Evolutionary conservation across 345 rosid species (phyloP), one percentile per base, ranked within the genome.

Genomic region (Arabis hirsuta): DNA sequence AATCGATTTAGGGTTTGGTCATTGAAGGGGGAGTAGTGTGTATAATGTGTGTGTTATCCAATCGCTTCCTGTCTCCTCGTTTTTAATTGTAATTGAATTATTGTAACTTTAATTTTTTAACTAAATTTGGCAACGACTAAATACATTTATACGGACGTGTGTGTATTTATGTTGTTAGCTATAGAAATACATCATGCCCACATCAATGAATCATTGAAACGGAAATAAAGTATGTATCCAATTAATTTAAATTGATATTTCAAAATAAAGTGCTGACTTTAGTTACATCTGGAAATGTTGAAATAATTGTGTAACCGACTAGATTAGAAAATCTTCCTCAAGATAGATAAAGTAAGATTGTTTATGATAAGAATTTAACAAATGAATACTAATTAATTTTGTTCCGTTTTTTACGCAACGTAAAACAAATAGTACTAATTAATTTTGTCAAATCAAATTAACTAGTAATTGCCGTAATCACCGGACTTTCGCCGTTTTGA

Each of bases 1-100:
- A 22, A 45, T 24, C 41, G 65, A 76, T 16, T 69, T 76, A 76
- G 79, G 79, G 79, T 76, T 76, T 76, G 74, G 79, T n/a, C 65
- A 16, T 62, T 6, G 45, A 50, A 10, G 22, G 6, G 48, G 11
- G 63, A 57, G 63, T 74, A 67, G 3, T 22, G 1, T 54, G 9
- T 42, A 39, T 45, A 6, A 12, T 66, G 7, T 64, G 16, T 67
- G 32, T 59, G 52, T 76, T 76, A 76, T 76, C 79, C 71, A 48
- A 56, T 63, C 79, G 75, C 55, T 55, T 52, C 55, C 12, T 43
- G 9, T 44, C 62, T 52, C 55, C 11, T 65, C 13, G 13, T 26
- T 0, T 27, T 11, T 7, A 12, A 45, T 43, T 26, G 3, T 54
- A 27, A 19, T 65, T 36, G 55, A 34, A 5, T 55, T 4, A 9